Conservation (phyloP, 768 basidiomycete genomes). For the Tulasnella sp. region DNA sequence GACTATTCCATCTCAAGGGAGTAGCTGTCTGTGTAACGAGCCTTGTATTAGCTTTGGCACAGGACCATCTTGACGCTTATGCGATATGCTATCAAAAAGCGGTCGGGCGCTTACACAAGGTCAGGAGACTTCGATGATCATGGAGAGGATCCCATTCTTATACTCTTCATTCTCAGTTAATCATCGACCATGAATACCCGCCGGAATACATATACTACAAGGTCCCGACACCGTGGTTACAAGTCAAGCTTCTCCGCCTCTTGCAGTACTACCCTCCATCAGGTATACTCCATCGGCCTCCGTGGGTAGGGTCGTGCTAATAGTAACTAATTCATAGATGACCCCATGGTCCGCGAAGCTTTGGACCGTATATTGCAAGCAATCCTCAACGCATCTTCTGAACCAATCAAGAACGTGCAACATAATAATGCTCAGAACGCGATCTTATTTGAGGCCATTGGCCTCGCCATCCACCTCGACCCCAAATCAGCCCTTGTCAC, state of each 20-base stretch:
- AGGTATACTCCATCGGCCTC: conserved; percentile 40
- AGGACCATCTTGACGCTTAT: conserved; percentile 85
- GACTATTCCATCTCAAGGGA: conserved; percentile 42
- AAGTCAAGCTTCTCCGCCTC: conserved; percentile 86
- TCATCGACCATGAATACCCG: conserved; percentile 83
- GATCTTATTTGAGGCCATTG: conserved; percentile 95
- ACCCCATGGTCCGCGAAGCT: conserved; percentile 63
- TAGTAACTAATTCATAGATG: conserved; percentile 42
- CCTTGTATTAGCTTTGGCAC: conserved; percentile 86
- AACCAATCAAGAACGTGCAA: conserved; percentile 87
- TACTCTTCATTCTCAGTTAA: conserved; percentile 41
- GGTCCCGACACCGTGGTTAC: conserved; percentile 94
- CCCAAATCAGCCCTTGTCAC: conserved; percentile 79
- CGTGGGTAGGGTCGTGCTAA: not conserved
- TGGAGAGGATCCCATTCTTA: not conserved
- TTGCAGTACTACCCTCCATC: conserved; percentile 94
- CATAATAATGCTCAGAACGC: conserved; percentile 99
- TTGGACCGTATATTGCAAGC: conserved; percentile 78
- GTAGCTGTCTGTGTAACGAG: conserved; percentile 92
- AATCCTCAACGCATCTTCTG: conserved; percentile 78
- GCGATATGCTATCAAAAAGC: conserved; percentile 91
- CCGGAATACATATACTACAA: conserved; percentile 94
- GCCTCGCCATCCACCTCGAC: conserved; percentile 92
- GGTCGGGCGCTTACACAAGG: conserved; percentile 77
- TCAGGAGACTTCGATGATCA: conserved; percentile 30